Base-by-base conservation (phyloP, 768 basidiomycete genomes). In the Lyophyllum shimeji region DNA sequence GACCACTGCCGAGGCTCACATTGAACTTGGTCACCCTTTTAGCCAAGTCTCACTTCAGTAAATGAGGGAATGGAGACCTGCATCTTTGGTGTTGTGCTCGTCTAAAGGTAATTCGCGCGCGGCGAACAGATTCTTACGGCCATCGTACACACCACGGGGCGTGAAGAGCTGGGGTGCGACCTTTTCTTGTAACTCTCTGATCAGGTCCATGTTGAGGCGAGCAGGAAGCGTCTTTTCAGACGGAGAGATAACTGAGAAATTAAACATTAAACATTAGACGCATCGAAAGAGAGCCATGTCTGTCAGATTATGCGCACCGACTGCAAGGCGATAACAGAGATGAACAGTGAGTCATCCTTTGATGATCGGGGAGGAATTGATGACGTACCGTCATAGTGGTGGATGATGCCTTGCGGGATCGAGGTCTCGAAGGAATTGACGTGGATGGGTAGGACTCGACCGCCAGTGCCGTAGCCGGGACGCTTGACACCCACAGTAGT, bases 301-400 rank as follows among this genome's bases (percentile, higher is more conserved):
- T 24, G 17, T 40, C 18, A 33, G 51, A 33, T 44, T 46, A 52
- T 42, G 76, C 81, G 63, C 57, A 81, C 81, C 75, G 50, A 82
- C 80, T 83, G 15, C 39, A 55, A 21, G 37, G 31, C 42, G 17
- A 25, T 21, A 50, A 33, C 11, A 21, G 33, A 42, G 25, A 40
- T 21, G 18, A 55, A n/a, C 0, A 29, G 46, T 40, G 4, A 55
- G 39, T 56, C 7, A 47, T 52, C 23, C 11, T 20, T 45, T 56
- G 25, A 46, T 20, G 44, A 25, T 39, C 40, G 23, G 27, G 43
- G 60, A 33, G 5, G 44, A 52, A 51, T 25, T 45, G 46, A 50
- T 55, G 1, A 69, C 85, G 58, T 65, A 87, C 91, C 85, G 67
- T 93, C 90, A 63, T 93, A 92, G 63, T 93, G 91, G 57, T 86